Conservation (phyloP, 441 rosid species). For the Pelargonium myrrhifolium region DNA sequence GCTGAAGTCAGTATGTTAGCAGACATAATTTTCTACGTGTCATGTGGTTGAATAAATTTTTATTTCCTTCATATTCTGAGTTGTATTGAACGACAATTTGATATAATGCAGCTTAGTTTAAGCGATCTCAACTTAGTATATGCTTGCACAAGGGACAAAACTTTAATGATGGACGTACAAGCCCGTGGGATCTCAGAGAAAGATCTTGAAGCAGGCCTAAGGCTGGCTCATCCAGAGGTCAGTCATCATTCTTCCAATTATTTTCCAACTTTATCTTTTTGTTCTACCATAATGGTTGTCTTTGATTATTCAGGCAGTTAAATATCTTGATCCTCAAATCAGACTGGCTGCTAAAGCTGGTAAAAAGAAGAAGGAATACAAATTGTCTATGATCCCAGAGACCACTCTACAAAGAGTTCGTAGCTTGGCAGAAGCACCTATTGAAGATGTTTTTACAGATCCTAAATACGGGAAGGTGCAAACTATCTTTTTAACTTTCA, state of each 20-base stretch:
- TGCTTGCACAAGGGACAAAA: conserved; percentile 91
- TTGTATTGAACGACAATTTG: conserved; percentile 8
- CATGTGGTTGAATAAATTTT: no score
- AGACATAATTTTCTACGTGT: no score
- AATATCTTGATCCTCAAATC: conserved; percentile 81
- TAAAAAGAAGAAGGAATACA: conserved; percentile 84
- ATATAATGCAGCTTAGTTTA: conserved; percentile 61
- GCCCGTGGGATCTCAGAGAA: conserved; percentile 79
- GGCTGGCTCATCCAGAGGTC: conserved; percentile 96
- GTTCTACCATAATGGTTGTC: conserved; percentile 5
- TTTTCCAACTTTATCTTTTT: neutral
- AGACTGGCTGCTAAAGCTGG: conserved; percentile 88
- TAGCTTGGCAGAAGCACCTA: conserved; percentile 54
- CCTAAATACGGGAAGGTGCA: conserved; percentile 87
- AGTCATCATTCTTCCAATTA: conserved; percentile 14
- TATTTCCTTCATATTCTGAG: no score
- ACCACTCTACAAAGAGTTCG: conserved; percentile 59
- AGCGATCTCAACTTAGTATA: conserved; percentile 91
- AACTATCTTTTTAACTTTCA: conserved; percentile 5
- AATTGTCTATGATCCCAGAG: conserved; percentile 68
- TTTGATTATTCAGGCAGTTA: conserved; percentile 62
- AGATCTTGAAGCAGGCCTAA: conserved; percentile 79
- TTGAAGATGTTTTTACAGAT: conserved; percentile 75
- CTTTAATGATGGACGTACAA: conserved; percentile 96
- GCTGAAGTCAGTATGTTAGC: no score